Conservation (phyloP, 2,329 filamentous ascomycete species). For the Penicillium janthinellum region DNA sequence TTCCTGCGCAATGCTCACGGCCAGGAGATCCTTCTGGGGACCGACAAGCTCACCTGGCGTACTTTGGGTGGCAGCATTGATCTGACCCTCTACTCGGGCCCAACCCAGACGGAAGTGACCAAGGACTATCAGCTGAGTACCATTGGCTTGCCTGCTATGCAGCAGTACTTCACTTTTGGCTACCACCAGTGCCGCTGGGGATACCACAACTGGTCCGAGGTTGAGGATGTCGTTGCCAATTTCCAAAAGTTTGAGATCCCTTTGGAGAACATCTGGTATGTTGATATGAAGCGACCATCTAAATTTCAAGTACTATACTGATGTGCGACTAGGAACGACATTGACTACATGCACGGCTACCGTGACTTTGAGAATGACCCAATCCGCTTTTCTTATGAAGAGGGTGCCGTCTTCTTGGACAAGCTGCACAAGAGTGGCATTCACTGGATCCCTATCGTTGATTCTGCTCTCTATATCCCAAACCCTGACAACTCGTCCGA, state of each 20-base stretch:
- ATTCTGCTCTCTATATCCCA: slow-evolving; percentile 69
- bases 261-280: slow-evolving; percentile 53
- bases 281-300: neutral
- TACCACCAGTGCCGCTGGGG: slow-evolving; percentile 85
- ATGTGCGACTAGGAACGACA: slow-evolving; percentile 40
- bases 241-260: slow-evolving; percentile 60
- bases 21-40: slow-evolving; percentile 69
- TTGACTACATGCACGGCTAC: slow-evolving; percentile 62
- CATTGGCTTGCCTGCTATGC: slow-evolving; percentile 72
- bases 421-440: slow-evolving; percentile 57
- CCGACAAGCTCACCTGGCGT: slow-evolving; percentile 70
- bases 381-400: slow-evolving; percentile 53
- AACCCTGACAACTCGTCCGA: slow-evolving; percentile 70
- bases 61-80: slow-evolving; percentile 76
- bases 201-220: slow-evolving; percentile 70
- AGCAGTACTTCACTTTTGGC: slow-evolving; percentile 79
- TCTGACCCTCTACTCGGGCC: slow-evolving; percentile 76
- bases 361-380: slow-evolving; percentile 62
- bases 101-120: slow-evolving; percentile 67
- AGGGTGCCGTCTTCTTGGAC: slow-evolving; percentile 55
- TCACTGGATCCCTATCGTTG: slow-evolving; percentile 64
- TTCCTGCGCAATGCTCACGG: slow-evolving; percentile 76
- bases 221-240: slow-evolving; percentile 60
- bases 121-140: slow-evolving; percentile 69
- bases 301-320: neutral